These are phyloP conservation scores for Metschnikowia matae DNA, from an alignment of 805 yeast genomes.

Conservation along the genomic window DNA sequence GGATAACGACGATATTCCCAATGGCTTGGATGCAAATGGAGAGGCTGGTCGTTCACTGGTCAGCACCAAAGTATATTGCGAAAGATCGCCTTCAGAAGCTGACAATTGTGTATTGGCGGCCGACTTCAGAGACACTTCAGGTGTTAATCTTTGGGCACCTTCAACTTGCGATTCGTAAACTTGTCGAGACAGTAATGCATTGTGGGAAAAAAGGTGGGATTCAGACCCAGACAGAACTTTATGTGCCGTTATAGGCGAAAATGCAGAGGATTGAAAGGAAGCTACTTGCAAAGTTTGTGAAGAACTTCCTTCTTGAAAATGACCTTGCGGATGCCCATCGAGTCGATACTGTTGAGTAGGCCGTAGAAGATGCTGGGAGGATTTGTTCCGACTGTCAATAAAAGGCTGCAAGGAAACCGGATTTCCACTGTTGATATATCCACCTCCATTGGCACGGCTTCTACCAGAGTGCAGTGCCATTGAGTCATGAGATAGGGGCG, in stretches of 20 bases:
- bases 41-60: neutral
- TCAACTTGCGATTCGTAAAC: neutral
- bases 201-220: neutral
- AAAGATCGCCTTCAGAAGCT: neutral
- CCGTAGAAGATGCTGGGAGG: neutral
- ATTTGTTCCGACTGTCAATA: neutral
- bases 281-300: neutral
- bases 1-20: neutral
- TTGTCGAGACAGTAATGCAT: neutral
- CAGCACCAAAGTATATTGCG: neutral
- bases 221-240: neutral
- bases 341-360: neutral
- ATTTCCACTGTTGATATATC: neutral
- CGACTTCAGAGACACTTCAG: neutral
- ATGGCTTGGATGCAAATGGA: neutral
- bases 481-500: neutral
- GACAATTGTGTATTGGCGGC: neutral
- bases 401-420: neutral
- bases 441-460: neutral
- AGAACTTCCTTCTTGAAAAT: neutral
- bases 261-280: neutral
- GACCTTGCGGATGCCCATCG: neutral
- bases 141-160: neutral
- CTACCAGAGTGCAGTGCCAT: constrained; percentile 2
- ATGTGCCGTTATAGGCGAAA: neutral